phyloP scores from a whole-genome alignment of 116 monocot species.

The Thalassia testudinum region DNA sequence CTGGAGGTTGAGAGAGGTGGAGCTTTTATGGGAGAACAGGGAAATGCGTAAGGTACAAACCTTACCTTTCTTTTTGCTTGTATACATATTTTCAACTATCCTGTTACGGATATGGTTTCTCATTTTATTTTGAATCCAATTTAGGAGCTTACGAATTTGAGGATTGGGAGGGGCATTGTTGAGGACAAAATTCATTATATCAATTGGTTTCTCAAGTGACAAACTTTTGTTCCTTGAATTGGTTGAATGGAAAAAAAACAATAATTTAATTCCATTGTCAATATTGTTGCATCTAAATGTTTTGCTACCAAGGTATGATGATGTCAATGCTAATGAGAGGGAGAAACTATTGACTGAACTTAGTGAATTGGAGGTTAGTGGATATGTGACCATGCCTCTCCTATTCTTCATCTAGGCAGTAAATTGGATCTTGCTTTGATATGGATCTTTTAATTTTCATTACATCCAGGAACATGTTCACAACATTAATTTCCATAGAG shows the following conservation, averaged over 20 bases:
- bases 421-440: too few relatives aligned
- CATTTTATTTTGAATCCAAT: neutral
- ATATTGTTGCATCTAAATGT: neutral
- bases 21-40: conserved; percentile 53
- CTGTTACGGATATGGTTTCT: neutral
- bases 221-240: conserved; percentile 12
- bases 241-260: neutral
- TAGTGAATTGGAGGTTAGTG: conserved; percentile 31
- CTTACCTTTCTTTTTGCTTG: neutral
- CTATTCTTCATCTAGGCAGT: too few relatives aligned
- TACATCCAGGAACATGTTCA: too few relatives aligned
- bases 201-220: conserved; percentile 84
- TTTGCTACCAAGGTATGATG: conserved; percentile 30
- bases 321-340: conserved; percentile 14
- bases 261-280: neutral
- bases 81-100: neutral
- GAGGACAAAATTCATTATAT: conserved; percentile 87
- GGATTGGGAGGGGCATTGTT: conserved; percentile 52
- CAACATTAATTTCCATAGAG: too few relatives aligned
- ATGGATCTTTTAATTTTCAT: too few relatives aligned
- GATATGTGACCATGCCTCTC: too few relatives aligned
- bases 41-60: conserved; percentile 53
- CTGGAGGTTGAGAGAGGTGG: conserved; percentile 83
- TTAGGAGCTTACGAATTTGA: conserved; percentile 58
- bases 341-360: conserved; percentile 31